phyloP scores from a whole-genome alignment of 176 grass and related monocot species.

The Musa schizocarpa region DNA sequence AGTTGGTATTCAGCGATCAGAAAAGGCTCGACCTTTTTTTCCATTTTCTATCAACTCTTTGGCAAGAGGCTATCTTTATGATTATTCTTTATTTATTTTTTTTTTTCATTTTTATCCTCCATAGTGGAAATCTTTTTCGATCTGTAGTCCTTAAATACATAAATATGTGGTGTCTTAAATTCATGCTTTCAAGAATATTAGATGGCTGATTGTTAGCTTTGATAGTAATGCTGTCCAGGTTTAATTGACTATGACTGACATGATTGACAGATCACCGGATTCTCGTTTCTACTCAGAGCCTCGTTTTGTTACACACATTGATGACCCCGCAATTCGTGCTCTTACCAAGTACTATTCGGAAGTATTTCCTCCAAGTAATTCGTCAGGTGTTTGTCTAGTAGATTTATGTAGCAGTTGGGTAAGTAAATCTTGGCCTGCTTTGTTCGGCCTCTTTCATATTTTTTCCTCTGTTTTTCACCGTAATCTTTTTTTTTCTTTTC shows the following conservation, averaged over 20 bases:
- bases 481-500: conserved; percentile 5
- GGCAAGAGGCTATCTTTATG: too few relatives aligned
- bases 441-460: conserved; percentile 4
- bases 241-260: background rate
- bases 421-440: conserved; percentile 13
- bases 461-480: background rate
- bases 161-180: too few relatives aligned
- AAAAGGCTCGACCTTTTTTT: too few relatives aligned
- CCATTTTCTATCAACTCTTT: too few relatives aligned
- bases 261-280: conserved; percentile 56
- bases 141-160: background rate
- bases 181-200: background rate
- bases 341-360: conserved; percentile 77
- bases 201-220: background rate
- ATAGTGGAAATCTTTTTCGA: background rate
- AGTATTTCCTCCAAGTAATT: conserved; percentile 75
- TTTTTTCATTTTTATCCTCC: too few relatives aligned
- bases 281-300: conserved; percentile 67
- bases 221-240: background rate
- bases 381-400: conserved; percentile 49
- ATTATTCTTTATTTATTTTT: too few relatives aligned
- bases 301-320: conserved; percentile 94
- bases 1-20: too few relatives aligned
- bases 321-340: conserved; percentile 68
- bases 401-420: conserved; percentile 99